Conservation (phyloP, 164 flowering plant species). For the Vitis riparia region DNA sequence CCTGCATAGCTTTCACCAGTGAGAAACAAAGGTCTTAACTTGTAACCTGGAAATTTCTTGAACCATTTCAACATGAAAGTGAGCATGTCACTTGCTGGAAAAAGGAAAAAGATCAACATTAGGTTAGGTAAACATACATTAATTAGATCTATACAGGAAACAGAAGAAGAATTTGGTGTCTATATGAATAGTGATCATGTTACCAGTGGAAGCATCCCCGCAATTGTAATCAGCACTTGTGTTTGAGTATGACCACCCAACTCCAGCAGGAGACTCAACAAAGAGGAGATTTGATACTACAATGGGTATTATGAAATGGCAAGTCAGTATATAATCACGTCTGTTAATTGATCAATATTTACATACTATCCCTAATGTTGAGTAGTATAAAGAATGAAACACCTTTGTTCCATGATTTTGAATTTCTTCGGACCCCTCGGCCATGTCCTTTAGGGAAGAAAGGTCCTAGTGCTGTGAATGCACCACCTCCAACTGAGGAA, state of each 20-base stretch:
- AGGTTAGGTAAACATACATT: no score
- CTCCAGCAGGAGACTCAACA: conserved; percentile 98
- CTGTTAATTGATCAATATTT: no score
- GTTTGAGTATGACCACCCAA: conserved; percentile 98
- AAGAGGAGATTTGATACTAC: conserved; percentile 89
- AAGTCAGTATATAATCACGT: no score
- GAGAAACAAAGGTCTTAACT: conserved; percentile 66
- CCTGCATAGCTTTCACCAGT: conserved; percentile 99
- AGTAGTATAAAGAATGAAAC: background rate
- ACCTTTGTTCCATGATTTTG: conserved; percentile 95
- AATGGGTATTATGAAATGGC: conserved; percentile 3
- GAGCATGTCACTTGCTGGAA: conserved; percentile 79
- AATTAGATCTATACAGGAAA: no score
- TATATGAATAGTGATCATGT: background rate
- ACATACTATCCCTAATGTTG: no score
- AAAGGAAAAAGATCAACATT: background rate
- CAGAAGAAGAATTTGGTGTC: no score
- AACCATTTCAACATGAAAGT: conserved; percentile 70
- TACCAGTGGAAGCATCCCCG: conserved; percentile 86
- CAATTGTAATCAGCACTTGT: conserved; percentile 65
- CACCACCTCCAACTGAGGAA: conserved; percentile 98
- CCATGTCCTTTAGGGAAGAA: conserved; percentile 92
- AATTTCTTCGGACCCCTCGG: conserved; percentile 68
- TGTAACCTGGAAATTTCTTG: conserved; percentile 73
- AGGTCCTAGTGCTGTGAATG: conserved; percentile 95